Base-by-base conservation (phyloP, 1,139 yeast species). In the Candida frijolesensis region DNA sequence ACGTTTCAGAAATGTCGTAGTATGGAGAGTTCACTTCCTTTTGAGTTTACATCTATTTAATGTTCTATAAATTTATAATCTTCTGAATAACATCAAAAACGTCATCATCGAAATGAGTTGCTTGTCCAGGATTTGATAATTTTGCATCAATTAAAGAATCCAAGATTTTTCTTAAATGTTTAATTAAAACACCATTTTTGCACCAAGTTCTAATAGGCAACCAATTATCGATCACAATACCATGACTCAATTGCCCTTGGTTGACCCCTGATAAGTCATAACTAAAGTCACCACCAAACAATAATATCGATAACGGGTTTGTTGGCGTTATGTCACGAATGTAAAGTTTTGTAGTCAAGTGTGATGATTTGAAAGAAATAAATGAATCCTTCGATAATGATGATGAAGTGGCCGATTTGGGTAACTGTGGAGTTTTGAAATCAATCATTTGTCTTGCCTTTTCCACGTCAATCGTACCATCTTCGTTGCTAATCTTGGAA, bases 121-220 rank as follows among this genome's bases (percentile, higher is more conserved):
- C 52, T 51, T 51, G 49, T 15, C 29, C 35, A 32, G 75, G 75
- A 42, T 59, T 60, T 0, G 72, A 64, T 22, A 76, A 60, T 44
- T 82, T 82, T 27, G 76, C 78, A 45, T 82, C 87, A 50, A 92
- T 80, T 1, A 87, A 81, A 16, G 78, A 71, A 62, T 91, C 96
- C 27, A 92, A 69, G 44, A 90, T 64, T 16, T 71, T 62, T 57
- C 96, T 74, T 48, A 94, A 69, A 51, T 87, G 81, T 54, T 88
- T 88, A 38, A 91, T 79, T 48, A 92, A 71, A 4, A 94, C 96
- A 0, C 95, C 98, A 61, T 92, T 90, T 59, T 95, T 87, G 57
- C 96, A 89, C 97, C 98, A 91, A 2, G 96, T 89, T 57, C 89
- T 75, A 34, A 94, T 74, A 8, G 96, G 91, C 32, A 88, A 68